These are phyloP conservation scores for Scleroderma bovista DNA, from an alignment of 768 basidiomycete species.

Conservation along the genomic window DNA sequence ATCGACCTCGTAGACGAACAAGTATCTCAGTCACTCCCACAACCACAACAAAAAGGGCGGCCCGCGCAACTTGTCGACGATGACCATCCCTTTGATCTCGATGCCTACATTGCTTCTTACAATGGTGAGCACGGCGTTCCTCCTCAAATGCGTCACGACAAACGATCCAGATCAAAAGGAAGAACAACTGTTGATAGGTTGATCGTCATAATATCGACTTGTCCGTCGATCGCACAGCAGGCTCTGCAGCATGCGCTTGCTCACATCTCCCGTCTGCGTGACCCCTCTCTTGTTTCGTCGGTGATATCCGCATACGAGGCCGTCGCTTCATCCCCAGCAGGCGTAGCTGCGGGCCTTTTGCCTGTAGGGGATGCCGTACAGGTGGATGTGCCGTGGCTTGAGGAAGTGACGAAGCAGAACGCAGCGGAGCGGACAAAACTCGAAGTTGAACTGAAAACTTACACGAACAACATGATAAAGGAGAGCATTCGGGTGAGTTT, in stretches of 20 bases:
- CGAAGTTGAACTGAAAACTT: conserved; percentile 93
- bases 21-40: conserved; percentile 9
- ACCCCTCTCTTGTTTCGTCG: conserved; percentile 53
- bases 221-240: conserved; percentile 65
- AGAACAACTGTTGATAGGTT: conserved; percentile 72
- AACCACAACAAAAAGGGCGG: conserved; percentile 13
- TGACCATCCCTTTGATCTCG: conserved; percentile 83
- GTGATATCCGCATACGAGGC: conserved; percentile 53
- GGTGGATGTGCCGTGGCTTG: conserved; percentile 68
- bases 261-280: conserved; percentile 62
- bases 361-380: conserved; percentile 42
- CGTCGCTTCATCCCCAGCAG: conserved; percentile 24
- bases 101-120: conserved; percentile 72
- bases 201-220: conserved; percentile 56
- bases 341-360: conserved; percentile 33
- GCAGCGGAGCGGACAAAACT: conserved; percentile 73
- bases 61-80: conserved; percentile 56
- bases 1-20: conserved; percentile 25
- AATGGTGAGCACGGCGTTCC: conserved; percentile 42
- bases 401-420: conserved; percentile 60
- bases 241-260: conserved; percentile 64
- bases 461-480: conserved; percentile 96
- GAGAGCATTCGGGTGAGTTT: conserved; percentile 85
- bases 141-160: not conserved
- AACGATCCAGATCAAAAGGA: conserved; percentile 36